Evolutionary conservation across 1,284 basidiomycete genomes (phyloP), one percentile per base, ranked within the genome.

Genomic region (Malassezia yamatoensis): DNA sequence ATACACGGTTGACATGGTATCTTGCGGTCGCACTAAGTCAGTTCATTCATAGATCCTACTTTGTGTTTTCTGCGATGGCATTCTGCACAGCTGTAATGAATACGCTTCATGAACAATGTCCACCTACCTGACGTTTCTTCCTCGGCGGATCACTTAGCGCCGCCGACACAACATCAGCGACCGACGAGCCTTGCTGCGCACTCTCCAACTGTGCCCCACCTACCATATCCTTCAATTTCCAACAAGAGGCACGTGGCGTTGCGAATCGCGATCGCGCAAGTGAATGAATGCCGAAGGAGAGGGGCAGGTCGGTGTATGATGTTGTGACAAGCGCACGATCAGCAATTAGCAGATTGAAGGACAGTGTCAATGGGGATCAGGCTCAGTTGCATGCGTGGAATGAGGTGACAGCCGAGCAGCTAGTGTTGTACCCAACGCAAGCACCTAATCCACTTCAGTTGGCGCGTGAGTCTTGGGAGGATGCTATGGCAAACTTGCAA

Each of bases 41-140:
- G 48, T 11, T 10, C 3, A 7, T n/a, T 15, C 42, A 5, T 4
- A n/a, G 24, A 29, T 12, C 49, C 6, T 48, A 55, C 53, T 47
- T 67, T 67, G 63, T 70, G 68, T 51, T 70, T 70, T 9, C 68
- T 59, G 38, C 68, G 58, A 53, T 70, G 68, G 29, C 68, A 70
- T 47, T 72, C 70, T 11, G 70, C 64, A 37, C 70, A 72, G 32
- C 62, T 65, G 60, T 71, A 72, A 52, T 71, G 70, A 42, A 71
- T 60, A 38, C 70, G 64, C 58, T 53, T 16, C 24, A 29, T 42
- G 6, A 51, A 43, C 32, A 5, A 9, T 9, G 3, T 8, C 2
- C 7, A 48, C 57, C 20, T 38, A 59, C 57, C 52, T 69, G 65
- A 33, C 68, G 54, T 55, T 68, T 70, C 15, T 63, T 55, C 51